Evolutionary conservation across 2,329 filamentous ascomycete genomes (phyloP).

Genomic region (Penicillium frequentans): DNA sequence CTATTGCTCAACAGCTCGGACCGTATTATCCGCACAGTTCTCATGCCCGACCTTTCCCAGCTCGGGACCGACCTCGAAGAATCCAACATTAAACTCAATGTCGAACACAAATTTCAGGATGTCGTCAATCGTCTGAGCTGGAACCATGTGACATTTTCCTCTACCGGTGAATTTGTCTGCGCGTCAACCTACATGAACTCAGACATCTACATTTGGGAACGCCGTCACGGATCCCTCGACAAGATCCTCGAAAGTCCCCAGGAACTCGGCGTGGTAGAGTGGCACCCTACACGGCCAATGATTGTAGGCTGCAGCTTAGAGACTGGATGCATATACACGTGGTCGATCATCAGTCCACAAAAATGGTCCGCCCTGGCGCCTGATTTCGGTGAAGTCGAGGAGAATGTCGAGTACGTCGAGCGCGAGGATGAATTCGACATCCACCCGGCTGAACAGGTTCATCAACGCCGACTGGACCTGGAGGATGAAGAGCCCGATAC

Average conservation of each 20-base stretch:
- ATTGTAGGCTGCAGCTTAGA: slow-evolving; percentile 91
- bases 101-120: slow-evolving; percentile 98
- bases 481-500: slow-evolving; percentile 96
- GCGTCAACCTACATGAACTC: slow-evolving; percentile 98
- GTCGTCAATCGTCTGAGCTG: slow-evolving; percentile 92
- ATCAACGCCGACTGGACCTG: slow-evolving; percentile 82
- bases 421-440: slow-evolving; percentile 98
- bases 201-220: slow-evolving; percentile 97
- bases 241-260: slow-evolving; percentile 97
- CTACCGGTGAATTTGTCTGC: slow-evolving; percentile 91
- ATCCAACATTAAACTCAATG: slow-evolving; percentile 81
- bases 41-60: slow-evolving; percentile 71
- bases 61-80: slow-evolving; percentile 65
- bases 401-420: slow-evolving; percentile 96
- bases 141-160: slow-evolving; percentile 96
- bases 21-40: slow-evolving; percentile 89
- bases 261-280: slow-evolving; percentile 94
- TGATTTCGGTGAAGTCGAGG: slow-evolving; percentile 95
- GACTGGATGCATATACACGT: slow-evolving; percentile 89
- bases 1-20: slow-evolving; percentile 92
- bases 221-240: slow-evolving; percentile 86
- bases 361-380: slow-evolving; percentile 96
- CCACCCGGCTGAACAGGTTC: slow-evolving; percentile 90
- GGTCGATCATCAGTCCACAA: slow-evolving; percentile 92
- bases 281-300: slow-evolving; percentile 86